Base-by-base conservation (phyloP, 106 monocot species). In the Allium sativum region DNA sequence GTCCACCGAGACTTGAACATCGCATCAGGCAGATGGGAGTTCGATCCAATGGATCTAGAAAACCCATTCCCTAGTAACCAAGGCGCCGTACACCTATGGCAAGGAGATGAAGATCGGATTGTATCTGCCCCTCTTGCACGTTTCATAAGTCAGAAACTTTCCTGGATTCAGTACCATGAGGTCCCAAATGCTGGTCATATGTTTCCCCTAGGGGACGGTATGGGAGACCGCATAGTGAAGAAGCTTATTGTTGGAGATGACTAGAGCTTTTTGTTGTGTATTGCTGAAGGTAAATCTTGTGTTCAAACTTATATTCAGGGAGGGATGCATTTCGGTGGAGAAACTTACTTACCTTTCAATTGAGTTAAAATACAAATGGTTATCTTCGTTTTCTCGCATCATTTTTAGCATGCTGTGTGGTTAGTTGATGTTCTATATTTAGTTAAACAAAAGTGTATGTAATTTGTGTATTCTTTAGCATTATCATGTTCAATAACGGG, bases 91-190 rank as follows among this genome's bases (percentile, higher is more conserved):
- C 82, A 87, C 48, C 21, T 87, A 18, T 87, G 87, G 82, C 87
- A 87, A 12, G 87, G 82, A 0, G 56, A 64, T 13, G 71, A 79
- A 58, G 87, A 83, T 48, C 21, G 53, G 42, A 40, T 87, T 3
- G 73, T 69, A 18, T 74, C 79, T 3, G 71, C 69, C 0, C 47
- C 21, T 22, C 55, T 83, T 17, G 66, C 74, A 8, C 76, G 79
- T 6, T 69, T 72, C 58, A 77, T 87, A 12, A 54, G 62, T 3
- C 61, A 79, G 42, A 76, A 58, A 63, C 80, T 80, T 18, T 74
- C 80, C 0, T 88, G 87, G 87, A 65, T 83, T 50, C 62, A 14
- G 13, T 88, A 83, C 62, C 83, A 83, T 43, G 87, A 88, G 59
- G 61, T 83, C 8, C 72, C 79, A 12, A 17, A 64, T 18, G 70